Conservation (phyloP, 2,329 filamentous ascomycete genomes). For the Lecanicillium sp. region DNA sequence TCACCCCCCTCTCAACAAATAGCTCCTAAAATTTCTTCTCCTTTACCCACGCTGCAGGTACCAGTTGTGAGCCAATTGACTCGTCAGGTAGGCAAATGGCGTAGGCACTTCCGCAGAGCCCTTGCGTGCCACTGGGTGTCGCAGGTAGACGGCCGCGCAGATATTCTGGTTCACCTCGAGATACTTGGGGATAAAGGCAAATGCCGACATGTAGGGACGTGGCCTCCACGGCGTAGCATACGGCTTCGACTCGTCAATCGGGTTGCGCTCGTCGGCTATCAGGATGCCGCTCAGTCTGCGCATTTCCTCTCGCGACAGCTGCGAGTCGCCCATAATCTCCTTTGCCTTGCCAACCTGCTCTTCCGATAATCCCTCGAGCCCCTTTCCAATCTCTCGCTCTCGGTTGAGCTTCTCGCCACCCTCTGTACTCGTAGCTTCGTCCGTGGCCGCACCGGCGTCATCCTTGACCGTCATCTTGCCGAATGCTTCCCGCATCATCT, state of each 20-base stretch:
- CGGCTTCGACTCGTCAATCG: constrained; percentile 66
- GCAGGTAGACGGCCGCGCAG: constrained; percentile 88
- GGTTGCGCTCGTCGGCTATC: constrained; percentile 61
- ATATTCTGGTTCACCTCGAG: constrained; percentile 97
- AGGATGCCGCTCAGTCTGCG: constrained; percentile 48
- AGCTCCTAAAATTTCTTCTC: too few relatives aligned
- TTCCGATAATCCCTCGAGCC: constrained; percentile 23
- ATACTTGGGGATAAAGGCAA: constrained; percentile 91
- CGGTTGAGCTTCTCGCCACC: constrained; percentile 14
- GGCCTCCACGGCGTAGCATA: constrained; percentile 90
- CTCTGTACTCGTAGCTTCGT: constrained; percentile 2
- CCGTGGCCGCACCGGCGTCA: constrained; percentile 7
- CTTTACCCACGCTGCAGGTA: constrained; percentile 72
- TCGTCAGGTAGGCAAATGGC: constrained; percentile 63
- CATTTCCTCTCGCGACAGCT: constrained; percentile 41
- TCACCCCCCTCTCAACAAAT: neutral
- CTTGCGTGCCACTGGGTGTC: constrained; percentile 83
- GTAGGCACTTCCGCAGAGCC: constrained; percentile 77
- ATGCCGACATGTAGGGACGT: constrained; percentile 77
- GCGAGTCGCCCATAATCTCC: constrained; percentile 22
- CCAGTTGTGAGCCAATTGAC: constrained; percentile 85
- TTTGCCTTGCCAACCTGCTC: constrained; percentile 24
- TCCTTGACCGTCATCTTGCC: constrained; percentile 18
- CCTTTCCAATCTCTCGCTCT: constrained; percentile 24
- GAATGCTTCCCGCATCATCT: constrained; percentile 21